A percentile compares a stretch with the other conserved stretches of the same genome.
These are phyloP conservation scores for Candida xyloterini DNA, from an alignment of 805 yeast genomes.

Conservation along the genomic window DNA sequence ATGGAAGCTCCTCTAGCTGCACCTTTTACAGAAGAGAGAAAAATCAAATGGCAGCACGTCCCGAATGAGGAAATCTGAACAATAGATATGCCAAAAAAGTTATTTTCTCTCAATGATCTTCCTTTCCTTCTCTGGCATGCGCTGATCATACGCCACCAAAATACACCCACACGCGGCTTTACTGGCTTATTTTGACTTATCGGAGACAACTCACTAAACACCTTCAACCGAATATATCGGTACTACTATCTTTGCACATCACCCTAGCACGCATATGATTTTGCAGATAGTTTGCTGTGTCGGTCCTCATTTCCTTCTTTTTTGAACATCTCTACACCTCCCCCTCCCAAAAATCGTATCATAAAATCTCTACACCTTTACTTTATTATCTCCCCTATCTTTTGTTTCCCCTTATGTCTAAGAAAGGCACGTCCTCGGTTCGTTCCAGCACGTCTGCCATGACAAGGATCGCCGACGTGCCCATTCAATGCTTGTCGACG, in stretches of 20 bases:
- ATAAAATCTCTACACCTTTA: slow-evolving; percentile 3
- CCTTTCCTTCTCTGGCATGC: slow-evolving; percentile 8
- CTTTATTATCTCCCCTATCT: not conserved
- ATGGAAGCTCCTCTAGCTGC: too few species aligned
- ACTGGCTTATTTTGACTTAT: not conserved
- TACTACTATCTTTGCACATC: not conserved
- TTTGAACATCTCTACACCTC: not conserved
- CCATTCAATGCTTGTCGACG: slow-evolving; percentile 35
- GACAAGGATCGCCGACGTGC: slow-evolving; percentile 34
- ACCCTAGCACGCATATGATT: too few species aligned
- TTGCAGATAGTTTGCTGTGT: too few species aligned
- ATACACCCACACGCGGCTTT: not conserved
- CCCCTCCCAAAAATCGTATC: too few species aligned
- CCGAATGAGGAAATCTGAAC: too few species aligned
- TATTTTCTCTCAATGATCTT: not conserved
- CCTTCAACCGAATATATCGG: not conserved
- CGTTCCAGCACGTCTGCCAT: slow-evolving; percentile 11
- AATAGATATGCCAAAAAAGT: too few species aligned
- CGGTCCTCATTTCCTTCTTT: too few species aligned
- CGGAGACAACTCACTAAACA: too few species aligned
- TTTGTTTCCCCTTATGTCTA: slow-evolving; percentile 8
- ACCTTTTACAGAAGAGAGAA: too few species aligned
- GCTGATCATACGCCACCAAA: not conserved
- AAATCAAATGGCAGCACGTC: too few species aligned
- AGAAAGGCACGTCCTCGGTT: slow-evolving; percentile 6